These are phyloP conservation scores for Penicillium egyptiacum DNA, from an alignment of 495 filamentous ascomycete genomes.

Conservation along the genomic window DNA sequence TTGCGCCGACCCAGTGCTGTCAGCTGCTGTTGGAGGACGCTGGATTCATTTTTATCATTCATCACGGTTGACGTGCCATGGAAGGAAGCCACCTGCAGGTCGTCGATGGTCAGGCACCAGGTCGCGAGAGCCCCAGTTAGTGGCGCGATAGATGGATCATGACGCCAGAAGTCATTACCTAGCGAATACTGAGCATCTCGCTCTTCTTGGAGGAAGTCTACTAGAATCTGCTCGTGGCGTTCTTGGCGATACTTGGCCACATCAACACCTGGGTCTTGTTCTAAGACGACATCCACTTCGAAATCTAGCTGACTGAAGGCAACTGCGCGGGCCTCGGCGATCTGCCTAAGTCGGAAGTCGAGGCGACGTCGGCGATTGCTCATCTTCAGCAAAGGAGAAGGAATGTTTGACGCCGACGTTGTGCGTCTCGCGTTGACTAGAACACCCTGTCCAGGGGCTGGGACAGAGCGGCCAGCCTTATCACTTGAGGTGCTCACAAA, in stretches of 20 bases:
- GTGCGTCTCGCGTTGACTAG: conserved; percentile 87
- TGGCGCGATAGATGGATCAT: conserved; percentile 87
- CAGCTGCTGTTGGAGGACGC: conserved; percentile 94
- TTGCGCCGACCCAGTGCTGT: conserved; percentile 89
- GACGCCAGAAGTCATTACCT: conserved; percentile 97
- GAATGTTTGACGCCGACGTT: conserved; percentile 74
- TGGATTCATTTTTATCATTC: conserved; percentile 99
- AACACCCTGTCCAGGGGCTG: conserved; percentile 93
- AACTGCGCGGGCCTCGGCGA: conserved; percentile 91
- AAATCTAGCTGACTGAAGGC: conserved; percentile 89
- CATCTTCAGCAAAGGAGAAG: conserved; percentile 90
- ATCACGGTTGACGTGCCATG: conserved; percentile 97
- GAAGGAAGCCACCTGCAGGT: conserved; percentile 92
- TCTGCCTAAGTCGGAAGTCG: conserved; percentile 83
- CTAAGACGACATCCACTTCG: conserved; percentile 85
- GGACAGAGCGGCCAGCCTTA: conserved; percentile 96
- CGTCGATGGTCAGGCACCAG: conserved; percentile 96
- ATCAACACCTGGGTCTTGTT: conserved; percentile 63
- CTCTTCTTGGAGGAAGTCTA: conserved; percentile 84
- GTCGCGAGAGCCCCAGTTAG: conserved; percentile 91
- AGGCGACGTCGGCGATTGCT: conserved; percentile 94
- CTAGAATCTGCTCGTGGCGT: conserved; percentile 78
- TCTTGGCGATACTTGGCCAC: conserved; percentile 83
- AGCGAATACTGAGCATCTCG: conserved; percentile 85
- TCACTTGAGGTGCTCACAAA: conserved; percentile 96